Evolutionary conservation across 768 basidiomycete species (phyloP).

Genomic region (Peribolospora kevripleyi): DNA sequence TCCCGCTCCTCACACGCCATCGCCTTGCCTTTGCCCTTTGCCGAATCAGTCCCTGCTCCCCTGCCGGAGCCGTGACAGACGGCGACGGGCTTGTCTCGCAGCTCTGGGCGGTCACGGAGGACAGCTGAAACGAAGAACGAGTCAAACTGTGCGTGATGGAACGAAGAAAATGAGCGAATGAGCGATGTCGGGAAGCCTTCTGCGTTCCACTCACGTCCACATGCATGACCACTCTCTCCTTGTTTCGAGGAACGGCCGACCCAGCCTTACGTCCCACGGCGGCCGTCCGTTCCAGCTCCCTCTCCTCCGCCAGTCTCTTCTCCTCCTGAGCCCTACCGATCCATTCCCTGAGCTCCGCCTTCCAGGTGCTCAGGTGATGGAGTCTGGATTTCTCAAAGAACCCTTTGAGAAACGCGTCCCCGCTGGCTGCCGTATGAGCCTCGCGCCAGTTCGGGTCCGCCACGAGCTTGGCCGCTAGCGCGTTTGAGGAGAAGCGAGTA

Average conservation of each 20-base stretch:
- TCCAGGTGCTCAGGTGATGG: constrained; percentile 83
- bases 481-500: constrained; percentile 29
- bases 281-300: constrained; percentile 9
- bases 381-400: constrained; percentile 61
- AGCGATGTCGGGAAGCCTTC: neutral
- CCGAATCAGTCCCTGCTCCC: constrained; percentile 32
- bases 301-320: constrained; percentile 23
- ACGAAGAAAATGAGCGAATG: neutral
- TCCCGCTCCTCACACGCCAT: too few relatives aligned
- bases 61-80: constrained; percentile 80
- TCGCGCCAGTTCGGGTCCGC: constrained; percentile 61
- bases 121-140: constrained; percentile 94
- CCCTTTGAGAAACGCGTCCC: constrained; percentile 57
- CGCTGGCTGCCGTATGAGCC: constrained; percentile 58
- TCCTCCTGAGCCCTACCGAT: constrained; percentile 56
- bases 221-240: constrained; percentile 27
- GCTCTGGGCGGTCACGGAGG: constrained; percentile 40
- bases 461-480: constrained; percentile 51
- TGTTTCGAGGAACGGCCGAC: too few relatives aligned
- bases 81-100: constrained; percentile 68
- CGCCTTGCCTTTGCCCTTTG: constrained; percentile 12
- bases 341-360: constrained; percentile 57
- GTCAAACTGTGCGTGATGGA: constrained; percentile 37
- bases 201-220: constrained; percentile 16
- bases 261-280: constrained; percentile 16